Conservation (phyloP, 495 filamentous ascomycete genomes). For the Cairneyella variabilis region DNA sequence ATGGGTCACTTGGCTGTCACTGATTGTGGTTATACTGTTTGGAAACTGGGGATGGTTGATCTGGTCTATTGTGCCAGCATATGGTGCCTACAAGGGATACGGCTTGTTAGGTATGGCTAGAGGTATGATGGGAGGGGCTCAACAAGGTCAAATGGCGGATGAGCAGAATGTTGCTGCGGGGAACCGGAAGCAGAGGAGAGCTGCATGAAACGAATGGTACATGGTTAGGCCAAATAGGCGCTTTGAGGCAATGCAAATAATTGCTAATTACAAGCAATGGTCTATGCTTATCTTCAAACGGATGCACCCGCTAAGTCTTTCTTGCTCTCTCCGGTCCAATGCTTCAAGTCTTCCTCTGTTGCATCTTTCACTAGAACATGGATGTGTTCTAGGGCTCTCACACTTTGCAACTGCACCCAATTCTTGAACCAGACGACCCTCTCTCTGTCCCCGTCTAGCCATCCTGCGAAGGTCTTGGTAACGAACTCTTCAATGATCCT, state of each 20-base stretch:
- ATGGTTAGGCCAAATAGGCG: no score
- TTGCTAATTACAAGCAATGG: not conserved
- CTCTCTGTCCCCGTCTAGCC: conserved; percentile 48
- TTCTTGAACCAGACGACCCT: conserved; percentile 93
- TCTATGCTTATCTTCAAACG: no score
- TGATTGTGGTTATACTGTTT: conserved; percentile 60
- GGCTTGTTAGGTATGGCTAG: conserved; percentile 61
- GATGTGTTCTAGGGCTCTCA: conserved; percentile 74
- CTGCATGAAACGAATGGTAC: no score
- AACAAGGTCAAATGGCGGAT: conserved; percentile 31
- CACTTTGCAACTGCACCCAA: conserved; percentile 84
- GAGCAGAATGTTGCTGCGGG: conserved; percentile 32
- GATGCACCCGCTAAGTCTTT: no score
- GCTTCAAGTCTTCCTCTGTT: conserved; percentile 20
- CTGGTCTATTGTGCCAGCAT: conserved; percentile 65
- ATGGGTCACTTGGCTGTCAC: conserved; percentile 81
- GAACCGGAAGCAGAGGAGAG: conserved; percentile 44
- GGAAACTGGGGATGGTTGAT: conserved; percentile 78
- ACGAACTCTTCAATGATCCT: conserved; percentile 63
- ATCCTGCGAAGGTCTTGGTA: conserved; percentile 56
- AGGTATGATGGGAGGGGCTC: conserved; percentile 52
- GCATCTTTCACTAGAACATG: conserved; percentile 41
- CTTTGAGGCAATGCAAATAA: not conserved
- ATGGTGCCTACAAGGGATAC: conserved; percentile 66
- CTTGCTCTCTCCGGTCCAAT: conserved; percentile 24